Base-by-base conservation (phyloP, 306 rosid species). In the Cicer judaicum region DNA sequence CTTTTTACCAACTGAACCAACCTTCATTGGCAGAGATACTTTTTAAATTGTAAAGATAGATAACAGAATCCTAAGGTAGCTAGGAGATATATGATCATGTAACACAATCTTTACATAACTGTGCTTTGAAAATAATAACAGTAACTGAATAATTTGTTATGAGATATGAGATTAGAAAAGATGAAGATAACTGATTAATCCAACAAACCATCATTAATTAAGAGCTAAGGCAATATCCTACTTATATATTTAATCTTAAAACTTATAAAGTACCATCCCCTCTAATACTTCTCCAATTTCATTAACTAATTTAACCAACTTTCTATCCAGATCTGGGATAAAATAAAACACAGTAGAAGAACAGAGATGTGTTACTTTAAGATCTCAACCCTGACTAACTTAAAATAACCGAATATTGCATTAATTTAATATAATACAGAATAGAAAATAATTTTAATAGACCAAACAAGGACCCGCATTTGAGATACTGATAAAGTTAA, bases 251-350 rank as follows among this genome's bases (percentile, higher is more conserved):
- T 10, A 57, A 53, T 5, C 15, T 13, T 18, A 75, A 75, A 44
- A 67, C 67, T 40, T 8, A 74, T 10, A 43, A 74, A 19, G 29
- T 42, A 50, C 55, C n/a, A 79, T 15, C 21, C 61, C 43, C 56
- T 3, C 65, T 13, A 52, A 52, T 38, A 71, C 50, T 54, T 12
- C n/a, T 54, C 15, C n/a, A 50, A 42, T 10, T 49, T 2, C 10
- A 80, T 44, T 39, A 18, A 42, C 46, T 18, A 53, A 34, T 76
- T 72, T 16, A 67, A 60, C 66, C 59, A 16, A 49, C 24, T 66
- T 41, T 72, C 67, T 57, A 14, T 73, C 80, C 83, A 81, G 83
- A 84, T 81, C 83, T 77, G 73, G 19, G 16, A 59, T 21, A 36
- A 72, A 42, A 53, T 8, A 52, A 68, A 53, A 47, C 16, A 56